Evolutionary conservation across 768 basidiomycete species (phyloP).

Genomic region (Lactarius psammicola): DNA sequence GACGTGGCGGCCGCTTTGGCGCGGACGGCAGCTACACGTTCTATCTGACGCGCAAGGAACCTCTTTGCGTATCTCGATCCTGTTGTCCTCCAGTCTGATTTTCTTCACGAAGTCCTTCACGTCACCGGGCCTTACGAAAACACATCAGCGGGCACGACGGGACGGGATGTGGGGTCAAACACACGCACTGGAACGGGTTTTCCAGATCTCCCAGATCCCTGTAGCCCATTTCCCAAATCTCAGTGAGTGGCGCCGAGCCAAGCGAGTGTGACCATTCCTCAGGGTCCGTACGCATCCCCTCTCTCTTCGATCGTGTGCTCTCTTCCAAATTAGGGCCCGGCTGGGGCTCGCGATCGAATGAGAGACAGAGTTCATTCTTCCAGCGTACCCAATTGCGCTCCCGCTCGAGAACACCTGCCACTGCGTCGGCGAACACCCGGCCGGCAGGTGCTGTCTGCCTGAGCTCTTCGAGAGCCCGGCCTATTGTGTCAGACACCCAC

Average conservation of each 20-base stretch:
- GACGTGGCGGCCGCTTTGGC: constrained; percentile 41
- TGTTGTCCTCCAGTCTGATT: constrained; percentile 61
- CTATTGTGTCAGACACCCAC: constrained; percentile 73
- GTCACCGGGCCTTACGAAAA: constrained; percentile 56
- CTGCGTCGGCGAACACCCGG: constrained; percentile 71
- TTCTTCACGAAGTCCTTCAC: constrained; percentile 74
- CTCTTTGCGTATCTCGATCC: constrained; percentile 53
- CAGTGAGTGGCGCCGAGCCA: constrained; percentile 70
- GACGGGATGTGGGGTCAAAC: neutral
- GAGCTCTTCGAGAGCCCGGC: constrained; percentile 53
- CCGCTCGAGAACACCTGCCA: constrained; percentile 66
- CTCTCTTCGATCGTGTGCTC: constrained; percentile 52
- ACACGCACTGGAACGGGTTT: constrained; percentile 61
- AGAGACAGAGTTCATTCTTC: constrained; percentile 80
- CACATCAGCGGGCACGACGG: neutral
- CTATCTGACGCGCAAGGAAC: constrained; percentile 40
- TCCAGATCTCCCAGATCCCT: constrained; percentile 60
- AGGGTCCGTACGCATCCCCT: constrained; percentile 55
- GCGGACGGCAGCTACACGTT: constrained; percentile 41
- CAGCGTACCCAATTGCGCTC: constrained; percentile 90
- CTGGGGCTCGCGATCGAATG: constrained; percentile 72
- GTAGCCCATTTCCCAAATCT: constrained; percentile 84
- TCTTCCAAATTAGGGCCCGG: constrained; percentile 58
- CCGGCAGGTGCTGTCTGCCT: constrained; percentile 78
- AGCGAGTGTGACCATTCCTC: constrained; percentile 62